phyloP scores from a whole-genome alignment of 1,139 yeast genomes.

The Yamadazyma dendronema region DNA sequence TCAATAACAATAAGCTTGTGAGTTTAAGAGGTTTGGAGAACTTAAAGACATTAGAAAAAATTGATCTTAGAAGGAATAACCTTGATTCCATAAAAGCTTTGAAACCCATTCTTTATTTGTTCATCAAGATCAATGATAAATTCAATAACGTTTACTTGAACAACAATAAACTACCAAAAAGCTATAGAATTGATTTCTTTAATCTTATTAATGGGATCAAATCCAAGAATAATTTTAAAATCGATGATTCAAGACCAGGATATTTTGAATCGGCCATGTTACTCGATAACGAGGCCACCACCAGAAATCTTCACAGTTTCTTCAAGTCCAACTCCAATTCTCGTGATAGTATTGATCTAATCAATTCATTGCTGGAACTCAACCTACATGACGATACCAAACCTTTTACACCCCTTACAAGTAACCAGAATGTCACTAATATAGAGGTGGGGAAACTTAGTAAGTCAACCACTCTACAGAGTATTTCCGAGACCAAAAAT shows the following conservation, averaged over 20 bases:
- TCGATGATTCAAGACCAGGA: constrained; percentile 66
- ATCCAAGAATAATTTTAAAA: constrained; percentile 44
- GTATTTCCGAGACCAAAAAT: constrained; percentile 32
- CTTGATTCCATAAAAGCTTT: constrained; percentile 30
- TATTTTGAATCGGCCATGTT: constrained; percentile 58
- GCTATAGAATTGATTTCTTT: constrained; percentile 53
- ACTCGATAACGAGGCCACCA: constrained; percentile 49
- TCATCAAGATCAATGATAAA: constrained; percentile 27
- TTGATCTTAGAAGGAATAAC: constrained; percentile 57
- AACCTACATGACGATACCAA: constrained; percentile 16
- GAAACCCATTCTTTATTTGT: constrained; percentile 37
- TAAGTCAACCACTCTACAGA: constrained; percentile 32
- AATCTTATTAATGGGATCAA: constrained; percentile 54
- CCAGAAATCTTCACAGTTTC: constrained; percentile 41
- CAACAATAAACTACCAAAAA: constrained; percentile 47
- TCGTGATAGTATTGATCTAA: constrained; percentile 10
- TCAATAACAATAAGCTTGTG: constrained; percentile 51
- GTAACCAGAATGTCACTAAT: constrained; percentile 29
- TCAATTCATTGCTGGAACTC: constrained; percentile 14
- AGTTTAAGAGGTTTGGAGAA: constrained; percentile 50
- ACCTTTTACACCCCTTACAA: constrained; percentile 27
- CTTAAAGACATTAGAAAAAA: constrained; percentile 45
- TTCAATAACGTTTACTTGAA: constrained; percentile 38
- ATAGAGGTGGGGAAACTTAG: constrained; percentile 15
- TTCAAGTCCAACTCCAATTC: constrained; percentile 23